Conservation (phyloP, 192 early-diverging fungal species). For the Mortierella alpina region DNA sequence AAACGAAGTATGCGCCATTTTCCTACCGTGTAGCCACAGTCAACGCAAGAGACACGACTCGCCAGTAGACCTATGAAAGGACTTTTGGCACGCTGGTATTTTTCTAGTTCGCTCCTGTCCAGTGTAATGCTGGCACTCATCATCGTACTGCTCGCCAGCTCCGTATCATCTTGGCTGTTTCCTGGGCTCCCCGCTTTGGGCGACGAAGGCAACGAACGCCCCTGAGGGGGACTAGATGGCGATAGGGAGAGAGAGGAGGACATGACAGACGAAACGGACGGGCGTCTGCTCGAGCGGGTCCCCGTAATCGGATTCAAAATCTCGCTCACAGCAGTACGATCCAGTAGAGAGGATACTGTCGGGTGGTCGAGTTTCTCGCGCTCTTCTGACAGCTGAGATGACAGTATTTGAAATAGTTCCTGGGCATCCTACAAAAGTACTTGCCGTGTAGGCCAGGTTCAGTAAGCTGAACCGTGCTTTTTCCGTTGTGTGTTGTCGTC, state of each 20-base stretch:
- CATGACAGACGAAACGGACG: constrained; percentile 19
- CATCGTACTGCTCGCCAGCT: no score
- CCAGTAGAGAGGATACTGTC: constrained; percentile 17
- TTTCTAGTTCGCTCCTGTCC: constrained; percentile 36
- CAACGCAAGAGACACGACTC: constrained; percentile 74
- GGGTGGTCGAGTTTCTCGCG: constrained; percentile 38
- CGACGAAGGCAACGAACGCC: no score
- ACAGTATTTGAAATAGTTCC: constrained; percentile 70
- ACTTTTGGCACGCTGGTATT: constrained; percentile 55
- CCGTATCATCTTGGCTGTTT: no score
- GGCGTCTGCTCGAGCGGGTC: not conserved
- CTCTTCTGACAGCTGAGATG: constrained; percentile 43
- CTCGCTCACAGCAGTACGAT: constrained; percentile 25
- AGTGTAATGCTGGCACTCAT: constrained; percentile 26
- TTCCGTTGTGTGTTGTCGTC: not conserved
- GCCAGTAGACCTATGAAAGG: constrained; percentile 74
- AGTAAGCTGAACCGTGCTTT: not conserved
- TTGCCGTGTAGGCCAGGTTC: not conserved
- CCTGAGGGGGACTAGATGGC: not conserved
- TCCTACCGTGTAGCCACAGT: constrained; percentile 72
- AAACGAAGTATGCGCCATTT: not conserved
- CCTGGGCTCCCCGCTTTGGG: no score
- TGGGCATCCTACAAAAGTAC: constrained; percentile 61
- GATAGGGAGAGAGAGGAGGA: constrained; percentile 21
- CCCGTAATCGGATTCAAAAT: constrained; percentile 8